Evolutionary conservation across 1,284 basidiomycete genomes (phyloP), one percentile per base, ranked within the genome.

Genomic region (Puccinia polysora): DNA sequence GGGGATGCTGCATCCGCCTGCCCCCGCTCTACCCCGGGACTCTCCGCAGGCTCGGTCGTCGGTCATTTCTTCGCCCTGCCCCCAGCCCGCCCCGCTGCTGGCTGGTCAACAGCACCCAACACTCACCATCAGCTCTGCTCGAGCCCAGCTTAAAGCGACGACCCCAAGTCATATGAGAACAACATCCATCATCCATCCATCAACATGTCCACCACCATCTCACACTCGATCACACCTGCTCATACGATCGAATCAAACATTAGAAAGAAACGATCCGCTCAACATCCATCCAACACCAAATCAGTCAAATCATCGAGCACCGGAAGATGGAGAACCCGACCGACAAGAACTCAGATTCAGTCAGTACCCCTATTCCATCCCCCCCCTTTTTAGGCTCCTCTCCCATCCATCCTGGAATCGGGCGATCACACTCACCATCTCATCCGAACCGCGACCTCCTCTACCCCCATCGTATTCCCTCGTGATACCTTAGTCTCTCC

Each of bases 231-330:
- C 49, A 6, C 49, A 15, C 18, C 5, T 1, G 28, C 20, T 23
- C 56, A 58, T 4, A 38, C 6, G n/a, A n/a, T n/a, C 34, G 56
- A 58, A 8, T 25, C 56, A n/a, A 38, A 40, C 30, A 4, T n/a
- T 5, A 38, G 56, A 6, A 58, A 58, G n/a, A 58, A 58, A 40
- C 56, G 56, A 1, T 58, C 56, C 2, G 36, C 56, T 23, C 34
- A 58, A 2, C 7, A 58, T 23, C 56, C 34, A 32, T 20, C 36
- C 56, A 58, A 23, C n/a, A 38, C 34, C 15, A 58, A 23, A 38
- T 23, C 10, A 20, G 15, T 40, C 34, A 58, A 58, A 56, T 56
- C 53, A 20, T 3, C 1, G 18, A 8, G 2, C 34, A 23, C 8
- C 2, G n/a, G n/a, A n/a, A 58, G 18, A 23, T 58, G 56, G 56